Evolutionary conservation across 2,329 filamentous ascomycete species (phyloP), one percentile per base, ranked within the genome.

Genomic region (Fusarium phyllophilum): DNA sequence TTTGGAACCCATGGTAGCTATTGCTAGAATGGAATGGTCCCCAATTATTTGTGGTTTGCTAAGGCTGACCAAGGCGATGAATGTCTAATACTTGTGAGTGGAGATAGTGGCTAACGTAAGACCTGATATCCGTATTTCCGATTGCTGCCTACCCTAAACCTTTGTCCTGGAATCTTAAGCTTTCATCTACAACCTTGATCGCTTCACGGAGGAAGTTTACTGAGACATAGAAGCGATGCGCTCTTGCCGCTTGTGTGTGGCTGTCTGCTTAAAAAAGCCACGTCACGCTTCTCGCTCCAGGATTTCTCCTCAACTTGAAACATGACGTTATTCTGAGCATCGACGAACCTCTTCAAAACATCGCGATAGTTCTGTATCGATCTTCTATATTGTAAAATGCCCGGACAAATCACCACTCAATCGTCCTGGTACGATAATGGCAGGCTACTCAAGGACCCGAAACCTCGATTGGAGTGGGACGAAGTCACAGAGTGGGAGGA

Each of bases 11-110:
- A 26, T 34, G 31, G 10, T 24, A 36, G 15, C 31, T 33, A 51
- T 51, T 51, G 46, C 48, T 36, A 54, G 51, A 29, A n/a, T 39
- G 20, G 48, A 48, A 42, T 49, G 24, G 45, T 34, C 20, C 31
- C 24, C 41, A 31, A 29, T 52, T 57, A 54, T 69, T 68, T 31
- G 48, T 46, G 66, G 57, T 49, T 74, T 73, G 48, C 52, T 63
- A 72, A 69, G 70, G 72, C 75, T 78, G 74, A 77, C 73, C 68
- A 66, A 77, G 26, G 41, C 3, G 34, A 49, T 42, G 20, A 52
- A 34, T 45, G 63, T 75, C 45, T 62, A 58, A 63, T 70, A 29
- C 26, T 29, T 29, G 26, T 29, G 66, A 66, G 52, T 67, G 66
- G 56, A 17, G 62, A 22, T 24, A 46, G 68, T 78, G 66, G 72